Evolutionary conservation across 768 basidiomycete genomes (phyloP), one percentile per base, ranked within the genome.

Genomic region (Albatrellus ellisii): DNA sequence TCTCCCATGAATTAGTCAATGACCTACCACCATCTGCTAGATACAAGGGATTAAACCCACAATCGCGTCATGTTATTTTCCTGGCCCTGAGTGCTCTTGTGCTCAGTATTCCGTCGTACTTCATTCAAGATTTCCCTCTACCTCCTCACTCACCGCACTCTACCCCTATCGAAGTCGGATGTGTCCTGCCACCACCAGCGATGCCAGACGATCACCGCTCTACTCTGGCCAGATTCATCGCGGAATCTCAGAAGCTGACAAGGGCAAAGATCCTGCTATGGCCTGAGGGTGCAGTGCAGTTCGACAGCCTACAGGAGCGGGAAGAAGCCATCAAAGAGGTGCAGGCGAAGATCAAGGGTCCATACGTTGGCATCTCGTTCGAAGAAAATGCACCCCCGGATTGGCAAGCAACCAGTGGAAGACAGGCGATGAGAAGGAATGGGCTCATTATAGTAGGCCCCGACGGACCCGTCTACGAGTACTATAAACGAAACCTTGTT

Each of bases 251-350:
- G 32, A 65, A 53, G n/a, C 51, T 78, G 42, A 54, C 40, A 4
- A 36, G 48, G 4, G 77, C 80, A 0, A 67, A 70, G 31, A 54
- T 90, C 12, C 52, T 86, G 12, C 61, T 90, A 1, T 89, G 86
- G 84, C 85, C 87, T 0, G 86, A 89, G 57, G 77, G 77, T 5
- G 84, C 85, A 0, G 74, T 89, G 0, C 56, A 62, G 1, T 90
- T 90, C 53, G 62, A 65, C 26, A 70, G 66, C 26, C 57, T 58
- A 10, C 49, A 47, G 15, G 79, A 77, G 40, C 70, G 70, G 45
- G 57, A 62, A 15, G 59, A 57, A 3, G 75, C 69, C 0, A 68
- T 89, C 43, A 50, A 58, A 2, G 36, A 47, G 37, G 62, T 87
- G 4, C 64, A 60, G 17, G 6, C 54, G 2, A 46, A 42, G 1